Conservation (phyloP, 2,329 filamentous ascomycete species). For the Furcasterigmium furcatum region DNA sequence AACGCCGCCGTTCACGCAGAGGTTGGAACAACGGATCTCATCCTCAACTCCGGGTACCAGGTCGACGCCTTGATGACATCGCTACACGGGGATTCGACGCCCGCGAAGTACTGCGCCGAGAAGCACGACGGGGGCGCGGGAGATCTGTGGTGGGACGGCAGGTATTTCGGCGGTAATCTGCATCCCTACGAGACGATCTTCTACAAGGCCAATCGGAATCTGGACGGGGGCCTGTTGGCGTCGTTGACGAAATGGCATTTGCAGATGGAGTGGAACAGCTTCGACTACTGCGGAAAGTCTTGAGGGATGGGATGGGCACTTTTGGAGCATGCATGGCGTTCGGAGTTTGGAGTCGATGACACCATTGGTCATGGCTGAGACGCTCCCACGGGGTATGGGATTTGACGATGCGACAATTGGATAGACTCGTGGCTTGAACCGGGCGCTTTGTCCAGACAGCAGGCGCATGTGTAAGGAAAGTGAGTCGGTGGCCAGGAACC, state of each 20-base stretch:
- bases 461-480: too few relatives aligned
- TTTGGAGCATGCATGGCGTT: not conserved
- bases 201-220: slow-evolving; percentile 26
- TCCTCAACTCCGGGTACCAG: slow-evolving; percentile 24
- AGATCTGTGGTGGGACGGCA: slow-evolving; percentile 20
- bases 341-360: too few relatives aligned
- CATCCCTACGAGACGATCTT: slow-evolving; percentile 36
- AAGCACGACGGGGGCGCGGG: slow-evolving; percentile 8
- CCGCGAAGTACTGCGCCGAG: slow-evolving; percentile 8
- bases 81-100: slow-evolving; percentile 14
- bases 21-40: slow-evolving; percentile 22
- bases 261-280: slow-evolving; percentile 15
- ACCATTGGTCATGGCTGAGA: too few relatives aligned
- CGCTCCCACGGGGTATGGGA: too few relatives aligned
- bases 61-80: slow-evolving; percentile 29
- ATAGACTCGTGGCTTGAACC: too few relatives aligned
- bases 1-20: slow-evolving; percentile 24
- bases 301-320: not conserved
- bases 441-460: too few relatives aligned
- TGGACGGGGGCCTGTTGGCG: slow-evolving; percentile 20
- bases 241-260: slow-evolving; percentile 27
- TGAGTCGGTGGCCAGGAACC: too few relatives aligned
- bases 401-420: too few relatives aligned
- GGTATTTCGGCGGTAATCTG: slow-evolving; percentile 27
- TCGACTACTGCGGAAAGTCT: slow-evolving; percentile 13